Evolutionary conservation across 2,329 filamentous ascomycete species (phyloP).

Genomic region (Xylaria sp.): DNA sequence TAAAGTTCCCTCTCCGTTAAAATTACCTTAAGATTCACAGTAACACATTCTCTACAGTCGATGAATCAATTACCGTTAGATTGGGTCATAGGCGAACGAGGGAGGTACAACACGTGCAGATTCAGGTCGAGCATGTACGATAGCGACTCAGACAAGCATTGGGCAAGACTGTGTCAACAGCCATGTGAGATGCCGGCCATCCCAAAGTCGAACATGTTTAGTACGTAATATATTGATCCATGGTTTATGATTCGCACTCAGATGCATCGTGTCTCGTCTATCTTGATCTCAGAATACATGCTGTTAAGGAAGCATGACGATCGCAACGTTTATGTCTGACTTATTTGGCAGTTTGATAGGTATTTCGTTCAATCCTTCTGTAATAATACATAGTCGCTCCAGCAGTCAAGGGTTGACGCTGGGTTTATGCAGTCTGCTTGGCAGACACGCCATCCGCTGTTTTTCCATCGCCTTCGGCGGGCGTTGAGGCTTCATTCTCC

Average conservation of each 20-base stretch:
- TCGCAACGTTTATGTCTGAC: background rate
- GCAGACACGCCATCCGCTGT: background rate
- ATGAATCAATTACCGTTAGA: background rate
- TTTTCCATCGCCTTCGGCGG: background rate
- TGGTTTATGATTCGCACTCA: background rate
- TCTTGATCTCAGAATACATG: background rate
- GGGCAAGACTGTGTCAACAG: background rate
- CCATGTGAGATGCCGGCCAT: background rate
- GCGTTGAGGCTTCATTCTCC: background rate
- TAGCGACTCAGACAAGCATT: slow-evolving; percentile 1
- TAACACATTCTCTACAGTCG: background rate
- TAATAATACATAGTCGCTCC: slow-evolving; percentile 10
- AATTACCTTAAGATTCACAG: background rate
- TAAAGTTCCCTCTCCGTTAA: too few relatives aligned
- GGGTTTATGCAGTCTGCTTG: background rate
- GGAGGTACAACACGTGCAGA: background rate
- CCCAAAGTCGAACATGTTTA: background rate
- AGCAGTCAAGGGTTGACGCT: background rate
- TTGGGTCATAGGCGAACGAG: background rate
- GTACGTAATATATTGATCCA: background rate
- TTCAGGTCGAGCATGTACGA: slow-evolving; percentile 10
- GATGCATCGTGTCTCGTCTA: background rate
- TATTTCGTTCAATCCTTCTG: background rate
- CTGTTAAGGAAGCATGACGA: background rate
- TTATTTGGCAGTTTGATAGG: background rate